These are phyloP conservation scores for Kwoniella botswanensis DNA, from an alignment of 768 basidiomycete genomes.

Conservation along the genomic window DNA sequence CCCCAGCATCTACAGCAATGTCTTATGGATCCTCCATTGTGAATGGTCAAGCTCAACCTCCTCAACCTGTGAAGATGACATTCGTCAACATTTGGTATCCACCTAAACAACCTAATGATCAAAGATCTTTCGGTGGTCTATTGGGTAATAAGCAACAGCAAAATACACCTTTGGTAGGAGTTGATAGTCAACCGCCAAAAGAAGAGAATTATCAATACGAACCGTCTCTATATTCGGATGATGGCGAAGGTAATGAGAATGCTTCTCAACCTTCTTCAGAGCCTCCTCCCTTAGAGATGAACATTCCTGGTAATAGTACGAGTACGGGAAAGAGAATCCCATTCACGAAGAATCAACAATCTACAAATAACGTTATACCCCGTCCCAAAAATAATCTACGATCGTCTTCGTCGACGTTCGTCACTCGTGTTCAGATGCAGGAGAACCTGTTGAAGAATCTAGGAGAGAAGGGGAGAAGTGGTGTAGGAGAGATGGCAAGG, in stretches of 20 bases:
- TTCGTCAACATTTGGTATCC: conserved; percentile 53
- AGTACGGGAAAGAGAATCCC: conserved; percentile 31
- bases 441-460: conserved; percentile 77
- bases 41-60: conserved; percentile 47
- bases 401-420: conserved; percentile 89
- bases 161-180: not conserved
- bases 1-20: conserved; percentile 32
- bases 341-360: conserved; percentile 26
- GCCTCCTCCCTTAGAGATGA: conserved; percentile 19
- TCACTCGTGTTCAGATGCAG: conserved; percentile 78
- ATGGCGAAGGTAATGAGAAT: not conserved
- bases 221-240: conserved; percentile 31
- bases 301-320: conserved; percentile 24
- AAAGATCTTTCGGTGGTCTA: conserved; percentile 39
- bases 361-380: conserved; percentile 50
- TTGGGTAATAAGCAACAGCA: conserved; percentile 36
- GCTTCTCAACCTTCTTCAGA: conserved; percentile 39
- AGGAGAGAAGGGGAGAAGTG: conserved; percentile 66
- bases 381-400: conserved; percentile 90
- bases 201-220: conserved; percentile 39
- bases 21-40: conserved; percentile 46
- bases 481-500: conserved; percentile 71
- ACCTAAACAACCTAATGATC: conserved; percentile 35
- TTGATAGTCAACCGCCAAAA: conserved; percentile 14
- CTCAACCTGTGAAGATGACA: conserved; percentile 46